Evolutionary conservation across 495 filamentous ascomycete genomes (phyloP).

Genomic region (Penicillium longicatenatum): DNA sequence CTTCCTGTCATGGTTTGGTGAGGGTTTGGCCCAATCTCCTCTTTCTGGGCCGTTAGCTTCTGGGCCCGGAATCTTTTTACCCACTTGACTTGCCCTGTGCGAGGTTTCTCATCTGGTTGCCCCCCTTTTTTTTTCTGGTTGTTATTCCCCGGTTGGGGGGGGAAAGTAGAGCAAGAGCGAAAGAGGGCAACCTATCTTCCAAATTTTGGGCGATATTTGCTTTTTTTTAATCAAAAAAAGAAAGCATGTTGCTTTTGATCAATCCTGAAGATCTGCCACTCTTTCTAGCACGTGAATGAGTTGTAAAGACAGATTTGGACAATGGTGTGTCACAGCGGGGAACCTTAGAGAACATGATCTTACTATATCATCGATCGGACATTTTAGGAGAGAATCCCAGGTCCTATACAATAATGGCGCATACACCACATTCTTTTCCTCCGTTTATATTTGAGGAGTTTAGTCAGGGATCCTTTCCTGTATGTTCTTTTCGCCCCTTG

Average conservation of each 20-base stretch:
- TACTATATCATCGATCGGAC: not conserved
- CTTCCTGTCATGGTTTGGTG: slow-evolving; percentile 21
- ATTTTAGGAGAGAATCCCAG: not conserved
- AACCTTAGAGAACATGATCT: not conserved
- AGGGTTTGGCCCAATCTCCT: slow-evolving; percentile 7
- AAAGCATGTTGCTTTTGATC: not conserved
- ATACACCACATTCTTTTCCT: not conserved
- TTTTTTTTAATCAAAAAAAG: no score
- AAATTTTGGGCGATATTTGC: not conserved
- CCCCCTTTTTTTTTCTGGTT: not conserved
- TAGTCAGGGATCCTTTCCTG: not conserved
- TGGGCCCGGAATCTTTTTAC: slow-evolving; percentile 10
- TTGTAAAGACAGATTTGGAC: not conserved
- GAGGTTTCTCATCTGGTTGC: not conserved
- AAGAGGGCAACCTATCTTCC: not conserved
- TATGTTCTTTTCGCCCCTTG: not conserved
- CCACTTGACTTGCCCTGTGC: slow-evolving; percentile 5
- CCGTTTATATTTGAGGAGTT: not conserved
- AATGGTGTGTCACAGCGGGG: not conserved
- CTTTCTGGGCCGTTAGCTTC: slow-evolving; percentile 4
- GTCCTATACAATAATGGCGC: not conserved
- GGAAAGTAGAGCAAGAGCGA: not conserved
- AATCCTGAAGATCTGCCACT: not conserved
- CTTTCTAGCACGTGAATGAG: no score
- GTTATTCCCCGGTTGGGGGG: not conserved